Evolutionary conservation across 352 stramenopile genomes (phyloP), one percentile per base, ranked within the genome.

Genomic region (Pythium biforme): DNA sequence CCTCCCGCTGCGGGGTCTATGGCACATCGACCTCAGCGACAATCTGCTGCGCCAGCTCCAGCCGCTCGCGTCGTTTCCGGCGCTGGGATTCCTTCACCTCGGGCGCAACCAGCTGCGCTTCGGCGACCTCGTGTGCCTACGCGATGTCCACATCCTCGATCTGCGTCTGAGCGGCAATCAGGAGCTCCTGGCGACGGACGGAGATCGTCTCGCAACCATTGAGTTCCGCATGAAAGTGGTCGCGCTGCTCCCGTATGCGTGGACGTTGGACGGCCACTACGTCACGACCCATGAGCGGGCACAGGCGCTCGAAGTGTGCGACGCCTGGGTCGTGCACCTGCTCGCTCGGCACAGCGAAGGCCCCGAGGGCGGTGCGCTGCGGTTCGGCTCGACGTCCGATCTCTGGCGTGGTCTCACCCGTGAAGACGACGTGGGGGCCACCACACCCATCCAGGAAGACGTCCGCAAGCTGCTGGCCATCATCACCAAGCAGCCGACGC

Each of bases 211-310:
- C 8, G 25, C 17, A 4, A 49, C 22, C 15, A 62, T 29, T 17
- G 59, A 72, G 49, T 84, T 83, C 51, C 71, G 74, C 0, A 79
- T 74, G 55, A 81, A 81, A 48, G 48, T 77, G 10, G 67, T 74
- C 3, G 79, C 82, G 1, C 22, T 89, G 9, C 60, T 91, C 37
- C 75, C 79, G 26, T 86, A 84, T 48, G 62, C 74, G 4, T 89
- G 79, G 82, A 71, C 76, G 4, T 51, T 91, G 2, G 78, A 89
- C 49, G 71, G 77, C 9, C 79, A 89, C 41, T 91, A 74, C 64
- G 65, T 91, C 45, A 67, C 76, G 11, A 61, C 66, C 12, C 8
- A 22, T 22, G 79, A 89, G 45, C 76, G 82, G 12, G 52, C 69
- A 17, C 40, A 70, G 31, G 70, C 79, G 5, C 55, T 81, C 1